Conservation (phyloP, 176 grass and related monocot genomes). For the Eleusine indica region DNA sequence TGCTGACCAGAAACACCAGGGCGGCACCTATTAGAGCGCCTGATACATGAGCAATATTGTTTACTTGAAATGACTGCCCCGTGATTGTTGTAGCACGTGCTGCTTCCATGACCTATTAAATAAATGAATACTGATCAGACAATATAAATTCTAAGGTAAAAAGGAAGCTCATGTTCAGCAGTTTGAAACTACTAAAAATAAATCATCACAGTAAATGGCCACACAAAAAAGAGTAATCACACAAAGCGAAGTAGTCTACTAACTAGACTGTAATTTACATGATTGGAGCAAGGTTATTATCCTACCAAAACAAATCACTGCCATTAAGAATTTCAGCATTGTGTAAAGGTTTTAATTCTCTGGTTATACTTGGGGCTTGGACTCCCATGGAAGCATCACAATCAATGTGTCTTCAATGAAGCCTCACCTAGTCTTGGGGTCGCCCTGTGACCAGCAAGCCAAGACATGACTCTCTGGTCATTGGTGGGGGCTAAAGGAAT, state of each 20-base stretch:
- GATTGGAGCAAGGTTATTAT: constrained; percentile 8
- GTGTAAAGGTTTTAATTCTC: no score
- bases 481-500: no score
- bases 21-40: constrained; percentile 93
- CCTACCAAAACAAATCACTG: background rate
- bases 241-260: background rate
- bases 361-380: no score
- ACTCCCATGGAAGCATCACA: no score
- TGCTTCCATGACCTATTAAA: constrained; percentile 84
- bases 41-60: constrained; percentile 93
- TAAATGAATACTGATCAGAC: constrained; percentile 17
- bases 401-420: no score
- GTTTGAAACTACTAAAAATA: background rate
- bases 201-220: background rate
- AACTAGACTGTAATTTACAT: background rate
- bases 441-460: no score
- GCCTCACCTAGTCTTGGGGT: no score
- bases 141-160: background rate
- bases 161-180: background rate
- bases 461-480: no score
- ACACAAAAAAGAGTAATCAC: background rate
- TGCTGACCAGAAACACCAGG: constrained; percentile 67
- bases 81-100: constrained; percentile 70
- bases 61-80: constrained; percentile 68
- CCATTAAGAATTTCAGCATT: background rate